These are phyloP conservation scores for Leishmania lainsoni DNA, from an alignment of 208 protist species.

Conservation along the genomic window DNA sequence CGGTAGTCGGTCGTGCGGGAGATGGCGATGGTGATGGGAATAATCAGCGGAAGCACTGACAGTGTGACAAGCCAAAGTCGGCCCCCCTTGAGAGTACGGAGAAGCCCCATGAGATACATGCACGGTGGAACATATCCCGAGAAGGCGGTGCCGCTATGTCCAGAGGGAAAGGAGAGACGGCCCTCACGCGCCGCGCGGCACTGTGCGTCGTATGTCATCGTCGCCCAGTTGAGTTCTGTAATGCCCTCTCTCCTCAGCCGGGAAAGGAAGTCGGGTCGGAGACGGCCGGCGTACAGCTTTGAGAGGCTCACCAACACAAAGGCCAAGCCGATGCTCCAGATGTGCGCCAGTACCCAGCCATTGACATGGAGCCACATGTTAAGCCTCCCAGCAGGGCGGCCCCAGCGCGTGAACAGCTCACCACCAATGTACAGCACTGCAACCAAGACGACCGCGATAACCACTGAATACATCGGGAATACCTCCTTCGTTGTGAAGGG, in stretches of 20 bases:
- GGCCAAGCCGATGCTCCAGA: slow-evolving; percentile 47
- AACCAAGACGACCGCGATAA: slow-evolving; percentile 36
- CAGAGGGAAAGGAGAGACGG: slow-evolving; percentile 89
- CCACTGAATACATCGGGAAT: slow-evolving; percentile 66
- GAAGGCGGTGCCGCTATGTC: slow-evolving; percentile 88
- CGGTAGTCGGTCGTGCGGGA: slow-evolving; percentile 79
- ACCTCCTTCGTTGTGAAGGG: slow-evolving; percentile 38
- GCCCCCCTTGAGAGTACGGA: slow-evolving; percentile 46
- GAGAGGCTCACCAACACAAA: slow-evolving; percentile 50
- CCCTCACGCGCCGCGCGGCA: slow-evolving; percentile 62
- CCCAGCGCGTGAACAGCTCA: slow-evolving; percentile 26
- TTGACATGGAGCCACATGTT: slow-evolving; percentile 42
- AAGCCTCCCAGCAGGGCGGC: slow-evolving; percentile 24
- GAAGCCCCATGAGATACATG: slow-evolving; percentile 71
- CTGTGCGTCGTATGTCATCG: slow-evolving; percentile 32
- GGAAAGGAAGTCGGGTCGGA: slow-evolving; percentile 86
- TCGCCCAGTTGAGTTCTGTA: slow-evolving; percentile 31
- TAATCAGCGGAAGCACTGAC: slow-evolving; percentile 50
- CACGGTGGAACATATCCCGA: slow-evolving; percentile 61
- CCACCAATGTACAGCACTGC: slow-evolving; percentile 40
- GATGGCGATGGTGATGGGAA: slow-evolving; percentile 67
- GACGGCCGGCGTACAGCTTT: slow-evolving; percentile 83
- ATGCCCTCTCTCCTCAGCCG: slow-evolving; percentile 47
- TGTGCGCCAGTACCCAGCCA: slow-evolving; percentile 56
- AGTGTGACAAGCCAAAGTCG: slow-evolving; percentile 49